Percentiles rank a stretch among this genome's conserved stretches.
phyloP scores from a whole-genome alignment of 331 rosid species.

The Telfairia occidentalis region DNA sequence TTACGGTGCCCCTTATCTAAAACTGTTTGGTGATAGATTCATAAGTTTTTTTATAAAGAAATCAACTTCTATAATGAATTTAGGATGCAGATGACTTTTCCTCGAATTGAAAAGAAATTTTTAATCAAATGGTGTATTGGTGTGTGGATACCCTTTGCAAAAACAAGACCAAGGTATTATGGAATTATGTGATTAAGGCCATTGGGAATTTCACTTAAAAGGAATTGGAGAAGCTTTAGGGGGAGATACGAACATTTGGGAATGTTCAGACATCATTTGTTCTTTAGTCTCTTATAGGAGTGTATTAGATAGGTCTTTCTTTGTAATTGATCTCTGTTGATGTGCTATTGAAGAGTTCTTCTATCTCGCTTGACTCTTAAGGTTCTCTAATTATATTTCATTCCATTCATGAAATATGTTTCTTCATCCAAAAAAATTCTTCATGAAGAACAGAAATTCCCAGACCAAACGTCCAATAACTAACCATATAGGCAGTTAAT shows the following conservation, averaged over 20 bases:
- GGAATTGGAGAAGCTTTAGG: neutral
- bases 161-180: neutral
- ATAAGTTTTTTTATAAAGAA: neutral
- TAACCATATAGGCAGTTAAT: neutral
- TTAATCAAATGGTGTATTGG: neutral
- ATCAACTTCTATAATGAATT: neutral
- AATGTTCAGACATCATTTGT: neutral
- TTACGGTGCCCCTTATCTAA: neutral
- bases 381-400: neutral
- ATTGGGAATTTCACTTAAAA: neutral
- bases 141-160: neutral
- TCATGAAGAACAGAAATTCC: neutral
- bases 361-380: neutral
- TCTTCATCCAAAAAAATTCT: neutral
- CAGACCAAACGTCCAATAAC: neutral
- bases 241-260: neutral
- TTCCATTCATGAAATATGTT: neutral
- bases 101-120: neutral
- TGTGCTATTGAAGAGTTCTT: neutral
- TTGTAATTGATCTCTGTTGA: neutral
- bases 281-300: neutral
- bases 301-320: neutral
- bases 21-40: neutral
- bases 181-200: neutral
- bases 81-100: neutral